phyloP scores from a whole-genome alignment of 805 yeast genomes.

The Priceomyces haplophilus region DNA sequence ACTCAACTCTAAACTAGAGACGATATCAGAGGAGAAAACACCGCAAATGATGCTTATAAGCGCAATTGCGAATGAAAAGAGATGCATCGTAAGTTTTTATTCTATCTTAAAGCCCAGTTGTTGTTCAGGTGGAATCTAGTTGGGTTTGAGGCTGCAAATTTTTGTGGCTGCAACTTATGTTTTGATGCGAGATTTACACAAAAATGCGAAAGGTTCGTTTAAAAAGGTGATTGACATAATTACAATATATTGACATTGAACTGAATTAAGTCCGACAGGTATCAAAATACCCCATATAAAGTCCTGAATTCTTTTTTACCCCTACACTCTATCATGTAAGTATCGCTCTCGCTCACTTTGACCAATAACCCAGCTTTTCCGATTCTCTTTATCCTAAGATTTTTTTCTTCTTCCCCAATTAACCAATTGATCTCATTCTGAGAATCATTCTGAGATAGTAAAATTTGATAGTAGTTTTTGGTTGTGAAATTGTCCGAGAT shows the following conservation, averaged over 20 bases:
- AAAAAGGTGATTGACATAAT: neutral
- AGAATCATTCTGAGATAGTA: conserved; percentile 16
- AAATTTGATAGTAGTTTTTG: conserved; percentile 27
- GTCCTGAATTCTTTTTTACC: conserved; percentile 39
- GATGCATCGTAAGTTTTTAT: neutral
- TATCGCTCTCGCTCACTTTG: conserved; percentile 25
- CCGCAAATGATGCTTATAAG: neutral
- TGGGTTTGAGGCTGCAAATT: neutral
- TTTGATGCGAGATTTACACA: neutral
- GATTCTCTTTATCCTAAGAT: conserved; percentile 30
- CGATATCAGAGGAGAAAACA: neutral
- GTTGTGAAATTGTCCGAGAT: conserved; percentile 26
- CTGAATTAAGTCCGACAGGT: neutral
- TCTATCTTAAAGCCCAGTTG: neutral
- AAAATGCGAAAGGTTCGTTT: neutral
- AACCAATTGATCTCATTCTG: conserved; percentile 27
- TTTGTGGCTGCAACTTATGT: conserved; percentile 2
- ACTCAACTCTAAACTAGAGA: neutral
- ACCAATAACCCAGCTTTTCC: conserved; percentile 45
- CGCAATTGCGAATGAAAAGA: neutral
- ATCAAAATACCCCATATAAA: conserved; percentile 21
- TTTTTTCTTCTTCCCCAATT: conserved; percentile 27
- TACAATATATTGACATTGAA: neutral
- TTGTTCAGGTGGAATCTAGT: neutral
- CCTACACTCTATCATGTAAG: conserved; percentile 43